Evolutionary conservation across 768 basidiomycete genomes (phyloP).

Genomic region (Cyclocybe cylindracea): DNA sequence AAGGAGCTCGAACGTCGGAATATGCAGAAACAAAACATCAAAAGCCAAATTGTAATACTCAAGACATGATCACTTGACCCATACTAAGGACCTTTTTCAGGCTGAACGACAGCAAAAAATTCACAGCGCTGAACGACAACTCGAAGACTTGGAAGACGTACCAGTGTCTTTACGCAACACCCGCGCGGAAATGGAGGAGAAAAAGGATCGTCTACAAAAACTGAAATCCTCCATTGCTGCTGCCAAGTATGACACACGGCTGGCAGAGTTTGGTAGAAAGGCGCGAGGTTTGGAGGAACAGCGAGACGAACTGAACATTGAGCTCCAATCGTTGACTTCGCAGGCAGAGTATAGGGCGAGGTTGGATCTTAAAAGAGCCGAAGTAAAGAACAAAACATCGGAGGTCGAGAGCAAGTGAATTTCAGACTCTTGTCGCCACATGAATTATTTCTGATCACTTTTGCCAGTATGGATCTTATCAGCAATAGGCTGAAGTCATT

Average conservation of each 20-base stretch:
- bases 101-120: slow-evolving; percentile 54
- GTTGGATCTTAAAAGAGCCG: slow-evolving; percentile 70
- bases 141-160: slow-evolving; percentile 59
- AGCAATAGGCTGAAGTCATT: slow-evolving; percentile 65
- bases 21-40: slow-evolving; percentile 50
- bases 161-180: slow-evolving; percentile 54
- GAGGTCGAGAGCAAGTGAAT: slow-evolving; percentile 74
- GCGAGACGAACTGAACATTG: slow-evolving; percentile 68
- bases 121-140: slow-evolving; percentile 47
- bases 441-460: slow-evolving; percentile 2
- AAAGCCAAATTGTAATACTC: slow-evolving; percentile 57
- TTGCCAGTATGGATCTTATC: slow-evolving; percentile 59
- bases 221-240: slow-evolving; percentile 56
- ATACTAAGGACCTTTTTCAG: slow-evolving; percentile 28
- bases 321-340: slow-evolving; percentile 67
- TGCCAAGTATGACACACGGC: slow-evolving; percentile 64
- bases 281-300: slow-evolving; percentile 65
- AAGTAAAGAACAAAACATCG: slow-evolving; percentile 60
- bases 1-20: slow-evolving; percentile 55
- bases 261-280: slow-evolving; percentile 54
- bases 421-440: neutral
- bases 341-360: slow-evolving; percentile 85
- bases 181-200: slow-evolving; percentile 69
- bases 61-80: neutral
- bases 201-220: slow-evolving; percentile 59